Conservation (phyloP, 148 eudicot species). For the Fagopyrum homotropicum region DNA sequence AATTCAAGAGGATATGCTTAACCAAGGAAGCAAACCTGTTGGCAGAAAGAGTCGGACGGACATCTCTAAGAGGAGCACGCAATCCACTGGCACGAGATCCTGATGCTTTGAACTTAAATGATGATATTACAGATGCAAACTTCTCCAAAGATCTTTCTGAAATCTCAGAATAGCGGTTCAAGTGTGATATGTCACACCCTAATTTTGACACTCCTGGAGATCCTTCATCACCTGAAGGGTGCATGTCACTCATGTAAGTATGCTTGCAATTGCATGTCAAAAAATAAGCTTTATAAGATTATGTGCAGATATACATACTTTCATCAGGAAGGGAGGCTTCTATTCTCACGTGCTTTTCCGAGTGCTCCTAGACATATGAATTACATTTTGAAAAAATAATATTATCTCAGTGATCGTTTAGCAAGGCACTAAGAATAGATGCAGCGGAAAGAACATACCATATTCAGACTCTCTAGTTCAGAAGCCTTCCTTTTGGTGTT, state of each 20-base stretch:
- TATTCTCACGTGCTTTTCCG: constrained; percentile 29
- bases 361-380: constrained; percentile 27
- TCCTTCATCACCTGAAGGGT: constrained; percentile 17
- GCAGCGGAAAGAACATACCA: constrained; percentile 27
- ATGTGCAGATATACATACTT: constrained; percentile 22
- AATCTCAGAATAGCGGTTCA: constrained; percentile 67
- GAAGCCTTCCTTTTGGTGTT: constrained; percentile 57
- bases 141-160: constrained; percentile 85
- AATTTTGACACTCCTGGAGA: constrained; percentile 40
- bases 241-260: not conserved
- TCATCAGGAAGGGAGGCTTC: constrained; percentile 20
- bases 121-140: constrained; percentile 65
- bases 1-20: not conserved
- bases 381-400: not conserved
- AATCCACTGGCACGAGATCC: constrained; percentile 99
- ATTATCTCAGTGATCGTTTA: not conserved
- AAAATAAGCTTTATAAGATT: not conserved
- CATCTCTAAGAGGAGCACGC: constrained; percentile 81
- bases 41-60: constrained; percentile 36
- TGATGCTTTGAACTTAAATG: constrained; percentile 51
- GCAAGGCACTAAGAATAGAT: not conserved
- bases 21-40: constrained; percentile 32
- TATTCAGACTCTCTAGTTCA: constrained; percentile 18
- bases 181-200: constrained; percentile 80
- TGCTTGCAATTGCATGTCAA: not conserved